phyloP scores from a whole-genome alignment of 805 yeast species.

The Yarrowia sp. region DNA sequence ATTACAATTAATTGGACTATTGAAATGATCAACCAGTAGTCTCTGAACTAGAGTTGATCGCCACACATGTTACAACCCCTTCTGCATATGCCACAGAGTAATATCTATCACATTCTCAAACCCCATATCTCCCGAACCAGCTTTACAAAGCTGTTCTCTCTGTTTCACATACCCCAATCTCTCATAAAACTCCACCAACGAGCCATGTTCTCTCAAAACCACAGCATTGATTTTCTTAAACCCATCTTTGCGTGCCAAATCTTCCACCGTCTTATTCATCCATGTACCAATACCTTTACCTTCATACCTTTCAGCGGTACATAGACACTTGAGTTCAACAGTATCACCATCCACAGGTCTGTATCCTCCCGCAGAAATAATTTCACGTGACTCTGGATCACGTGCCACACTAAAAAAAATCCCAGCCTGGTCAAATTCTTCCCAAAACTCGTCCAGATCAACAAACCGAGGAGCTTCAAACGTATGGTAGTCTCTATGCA shows the following conservation, averaged over 20 bases:
- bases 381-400: not conserved
- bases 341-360: not conserved
- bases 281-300: not conserved
- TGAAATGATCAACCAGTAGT: too few species aligned
- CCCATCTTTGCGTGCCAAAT: not conserved
- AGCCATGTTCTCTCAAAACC: not conserved
- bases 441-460: not conserved
- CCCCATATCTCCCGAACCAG: slow-evolving; percentile 1
- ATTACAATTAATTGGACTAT: too few species aligned
- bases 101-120: not conserved
- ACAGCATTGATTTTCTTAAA: not conserved
- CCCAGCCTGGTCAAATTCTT: not conserved
- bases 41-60: too few species aligned
- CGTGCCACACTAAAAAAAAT: not conserved
- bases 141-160: not conserved
- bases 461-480: not conserved
- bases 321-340: slow-evolving; percentile 1
- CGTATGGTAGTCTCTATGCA: not conserved
- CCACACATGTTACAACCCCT: too few species aligned
- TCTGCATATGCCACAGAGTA: not conserved
- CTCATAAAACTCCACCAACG: not conserved
- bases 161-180: not conserved
- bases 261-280: not conserved
- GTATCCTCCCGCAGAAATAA: not conserved
- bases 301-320: not conserved